Conservation (phyloP, 495 filamentous ascomycete genomes). For the Neurospora africana region DNA sequence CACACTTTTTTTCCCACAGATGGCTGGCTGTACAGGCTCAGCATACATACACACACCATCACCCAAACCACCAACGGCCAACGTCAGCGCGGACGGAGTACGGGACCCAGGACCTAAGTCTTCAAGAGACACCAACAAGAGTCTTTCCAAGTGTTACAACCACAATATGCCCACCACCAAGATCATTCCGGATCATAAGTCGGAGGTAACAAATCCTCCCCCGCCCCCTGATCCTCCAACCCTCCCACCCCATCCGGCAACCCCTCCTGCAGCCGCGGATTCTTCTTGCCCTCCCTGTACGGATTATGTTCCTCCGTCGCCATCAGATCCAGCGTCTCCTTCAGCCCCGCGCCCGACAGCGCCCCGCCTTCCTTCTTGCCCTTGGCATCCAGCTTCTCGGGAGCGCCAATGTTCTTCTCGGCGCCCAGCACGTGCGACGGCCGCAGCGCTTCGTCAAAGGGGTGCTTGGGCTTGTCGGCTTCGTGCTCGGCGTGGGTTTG, state of each 20-base stretch:
- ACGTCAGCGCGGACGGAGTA: too few relatives aligned
- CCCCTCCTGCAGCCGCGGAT: not conserved
- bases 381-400: not conserved
- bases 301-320: not conserved
- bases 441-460: not conserved
- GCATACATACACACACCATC: not conserved
- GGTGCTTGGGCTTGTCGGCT: slow-evolving; percentile 1
- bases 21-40: not conserved
- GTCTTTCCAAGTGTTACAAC: too few relatives aligned
- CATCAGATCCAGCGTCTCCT: not conserved
- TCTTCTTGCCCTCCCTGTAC: not conserved
- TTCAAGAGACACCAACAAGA: not conserved
- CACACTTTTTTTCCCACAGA: not conserved
- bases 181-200: too few relatives aligned
- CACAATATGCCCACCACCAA: too few relatives aligned
- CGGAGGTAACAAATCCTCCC: not conserved
- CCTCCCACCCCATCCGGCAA: not conserved
- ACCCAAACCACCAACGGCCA: too few relatives aligned
- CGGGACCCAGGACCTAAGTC: too few relatives aligned
- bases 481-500: not conserved
- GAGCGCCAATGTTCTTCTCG: not conserved
- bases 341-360: not conserved
- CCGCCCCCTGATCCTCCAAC: not conserved
- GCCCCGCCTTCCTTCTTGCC: not conserved
- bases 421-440: not conserved